These are phyloP conservation scores for Candida endomychidarum DNA, from an alignment of 805 yeast genomes.

Conservation along the genomic window DNA sequence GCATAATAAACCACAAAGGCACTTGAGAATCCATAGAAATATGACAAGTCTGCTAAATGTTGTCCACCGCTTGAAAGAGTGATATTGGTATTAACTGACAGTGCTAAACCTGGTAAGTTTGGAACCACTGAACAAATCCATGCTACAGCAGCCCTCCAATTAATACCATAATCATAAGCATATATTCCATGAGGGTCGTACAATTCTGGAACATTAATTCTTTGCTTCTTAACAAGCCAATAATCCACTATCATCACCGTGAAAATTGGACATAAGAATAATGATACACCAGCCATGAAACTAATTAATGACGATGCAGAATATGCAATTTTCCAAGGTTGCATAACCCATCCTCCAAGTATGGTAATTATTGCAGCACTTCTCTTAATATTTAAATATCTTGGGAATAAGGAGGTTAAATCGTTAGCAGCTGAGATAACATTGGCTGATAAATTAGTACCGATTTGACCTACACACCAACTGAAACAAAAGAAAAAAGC, in stretches of 20 bases:
- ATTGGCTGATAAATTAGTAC: constrained; percentile 17
- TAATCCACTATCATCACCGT: constrained; percentile 15
- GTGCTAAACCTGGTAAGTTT: constrained; percentile 17
- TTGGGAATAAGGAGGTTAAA: constrained; percentile 14
- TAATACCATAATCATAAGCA: constrained; percentile 23
- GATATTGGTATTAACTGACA: constrained; percentile 12
- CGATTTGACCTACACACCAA: constrained; percentile 16
- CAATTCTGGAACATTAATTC: constrained; percentile 30
- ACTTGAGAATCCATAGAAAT: constrained; percentile 13
- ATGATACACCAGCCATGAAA: constrained; percentile 18
- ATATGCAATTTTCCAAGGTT: constrained; percentile 19
- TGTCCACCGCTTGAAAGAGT: constrained; percentile 8
- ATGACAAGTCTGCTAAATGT: constrained; percentile 13
- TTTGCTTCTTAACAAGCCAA: constrained; percentile 13
- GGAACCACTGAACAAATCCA: constrained; percentile 22
- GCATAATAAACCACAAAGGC: constrained; percentile 11
- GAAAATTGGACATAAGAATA: constrained; percentile 16
- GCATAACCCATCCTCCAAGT: constrained; percentile 14
- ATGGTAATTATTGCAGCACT: constrained; percentile 14
- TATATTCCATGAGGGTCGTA: constrained; percentile 28
- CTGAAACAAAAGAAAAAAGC: constrained; percentile 16
- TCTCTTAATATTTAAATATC: constrained; percentile 13
- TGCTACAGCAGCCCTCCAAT: constrained; percentile 17
- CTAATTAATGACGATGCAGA: constrained; percentile 15
- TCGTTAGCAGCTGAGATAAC: constrained; percentile 17